Conservation (phyloP, 805 yeast genomes). For the Schizosaccharomyces cryophilus region DNA sequence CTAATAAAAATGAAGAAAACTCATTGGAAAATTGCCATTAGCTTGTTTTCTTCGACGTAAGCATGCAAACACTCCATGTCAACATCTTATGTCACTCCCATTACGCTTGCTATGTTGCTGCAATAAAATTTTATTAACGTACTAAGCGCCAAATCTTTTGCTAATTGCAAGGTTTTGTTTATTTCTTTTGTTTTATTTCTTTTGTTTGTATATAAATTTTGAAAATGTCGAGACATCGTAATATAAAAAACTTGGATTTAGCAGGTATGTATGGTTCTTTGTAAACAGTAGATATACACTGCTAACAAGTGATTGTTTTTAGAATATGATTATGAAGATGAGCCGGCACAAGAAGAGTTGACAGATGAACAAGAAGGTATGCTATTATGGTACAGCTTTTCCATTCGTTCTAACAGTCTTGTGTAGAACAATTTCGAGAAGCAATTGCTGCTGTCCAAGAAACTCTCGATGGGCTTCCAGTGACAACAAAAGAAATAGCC, state of each 20-base stretch:
- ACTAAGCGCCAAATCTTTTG: no score
- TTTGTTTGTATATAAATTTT: background rate
- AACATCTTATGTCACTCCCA: no score
- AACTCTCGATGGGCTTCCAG: constrained; percentile 15
- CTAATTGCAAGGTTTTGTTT: no score
- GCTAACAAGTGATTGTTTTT: constrained; percentile 4
- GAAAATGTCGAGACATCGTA: constrained; percentile 2
- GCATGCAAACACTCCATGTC: no score
- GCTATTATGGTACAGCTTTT: background rate
- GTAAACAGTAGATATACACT: background rate
- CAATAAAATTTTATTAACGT: no score
- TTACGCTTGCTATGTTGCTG: no score
- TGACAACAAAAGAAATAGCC: constrained; percentile 27
- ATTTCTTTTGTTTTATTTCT: no score
- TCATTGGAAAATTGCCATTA: no score
- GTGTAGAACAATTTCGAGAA: constrained; percentile 10
- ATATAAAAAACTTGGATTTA: background rate
- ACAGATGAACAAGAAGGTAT: constrained; percentile 9
- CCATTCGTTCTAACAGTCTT: background rate
- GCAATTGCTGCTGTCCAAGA: constrained; percentile 10
- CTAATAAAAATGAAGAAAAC: no score
- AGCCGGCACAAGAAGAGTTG: constrained; percentile 8
- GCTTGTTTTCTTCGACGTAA: no score
- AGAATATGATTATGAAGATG: constrained; percentile 9
- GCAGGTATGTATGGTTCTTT: constrained; percentile 3